Base-by-base conservation (phyloP, 129 eudicot species). In the Arctium lappa region DNA sequence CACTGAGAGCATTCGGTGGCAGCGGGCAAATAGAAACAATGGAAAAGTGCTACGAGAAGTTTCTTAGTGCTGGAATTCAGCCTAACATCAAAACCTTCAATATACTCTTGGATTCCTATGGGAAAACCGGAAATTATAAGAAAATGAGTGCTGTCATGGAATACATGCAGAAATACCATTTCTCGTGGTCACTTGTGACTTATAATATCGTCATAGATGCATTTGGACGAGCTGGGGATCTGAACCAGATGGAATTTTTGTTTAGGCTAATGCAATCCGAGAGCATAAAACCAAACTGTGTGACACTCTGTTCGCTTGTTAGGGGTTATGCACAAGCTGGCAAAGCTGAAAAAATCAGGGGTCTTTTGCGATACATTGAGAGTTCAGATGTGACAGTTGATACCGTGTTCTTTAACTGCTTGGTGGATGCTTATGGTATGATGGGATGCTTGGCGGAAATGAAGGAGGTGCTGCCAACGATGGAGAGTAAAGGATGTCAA, bases 1-100 rank as follows among this genome's bases (percentile, higher is more conserved):
- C 99, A 0, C 76, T 95, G 34, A 79, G 99, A 86, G 99, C 99
- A 16, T 95, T 93, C 80, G 99, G 99, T 3, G 90, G 94, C 88
- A 95, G 93, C n/a, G 99, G 99, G 44, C 99, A 93, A 63, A 93
- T 95, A 40, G 99, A 95, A 83, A 91, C 89, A 88, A 95, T 95
- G 98, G 99, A 95, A 80, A 91, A 91, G 65, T 95, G 98, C 82
- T 95, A 95, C 39, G 97, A 93, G 65, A 95, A 95, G 84, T 95
- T 95, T 77, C 97, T 91, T 16, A 78, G 83, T 69, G 90, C 97
- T 8, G 99, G 97, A 37, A 95, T 95, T 72, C 91, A 90, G 78
- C 99, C 99, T 9, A 87, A 75, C 81, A 88, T 95, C 82, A 91
- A 87, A 82, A 95, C 99, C 73, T 95, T 95, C 82, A 95, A 93